These are phyloP conservation scores for Colletotrichum australisinense DNA, from an alignment of 2,329 filamentous ascomycete species.

Conservation along the genomic window DNA sequence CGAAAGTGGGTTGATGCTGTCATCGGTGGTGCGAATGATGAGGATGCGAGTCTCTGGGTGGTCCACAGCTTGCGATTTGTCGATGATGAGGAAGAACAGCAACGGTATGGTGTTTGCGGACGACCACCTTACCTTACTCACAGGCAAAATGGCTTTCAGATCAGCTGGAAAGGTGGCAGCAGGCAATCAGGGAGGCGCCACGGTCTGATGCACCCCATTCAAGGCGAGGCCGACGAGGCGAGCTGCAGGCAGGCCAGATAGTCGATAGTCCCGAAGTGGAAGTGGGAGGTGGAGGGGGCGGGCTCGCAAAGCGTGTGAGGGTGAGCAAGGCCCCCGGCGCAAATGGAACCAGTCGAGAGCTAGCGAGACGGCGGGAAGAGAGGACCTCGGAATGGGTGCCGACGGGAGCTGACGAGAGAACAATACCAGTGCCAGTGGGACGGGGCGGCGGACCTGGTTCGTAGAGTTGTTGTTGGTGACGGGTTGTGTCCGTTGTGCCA, in stretches of 20 bases:
- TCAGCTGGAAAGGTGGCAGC: slow-evolving; percentile 7
- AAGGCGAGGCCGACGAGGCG: slow-evolving; percentile 18
- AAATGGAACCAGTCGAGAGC: slow-evolving; percentile 9
- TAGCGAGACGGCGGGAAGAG: not conserved
- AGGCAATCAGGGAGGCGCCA: not conserved
- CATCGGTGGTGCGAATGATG: slow-evolving; percentile 19
- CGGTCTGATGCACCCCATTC: slow-evolving; percentile 19
- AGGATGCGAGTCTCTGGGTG: slow-evolving; percentile 5
- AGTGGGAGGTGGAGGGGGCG: slow-evolving; percentile 20
- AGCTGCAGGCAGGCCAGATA: slow-evolving; percentile 34
- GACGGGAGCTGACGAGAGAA: slow-evolving; percentile 1
- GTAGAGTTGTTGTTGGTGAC: not conserved
- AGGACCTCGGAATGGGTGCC: not conserved
- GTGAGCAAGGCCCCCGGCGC: slow-evolving; percentile 31
- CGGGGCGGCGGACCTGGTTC: not conserved
- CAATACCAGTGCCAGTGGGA: not conserved
- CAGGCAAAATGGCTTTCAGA: slow-evolving; percentile 22
- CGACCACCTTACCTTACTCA: slow-evolving; percentile 19
- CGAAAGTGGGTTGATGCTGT: slow-evolving; percentile 8
- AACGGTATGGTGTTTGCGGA: not conserved
- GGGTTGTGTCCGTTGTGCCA: not conserved
- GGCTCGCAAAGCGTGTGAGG: not conserved
- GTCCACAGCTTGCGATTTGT: slow-evolving; percentile 12
- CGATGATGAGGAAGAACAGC: not conserved
- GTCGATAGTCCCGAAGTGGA: slow-evolving; percentile 10